phyloP scores from a whole-genome alignment of 2,329 filamentous ascomycete species.

The Sclerotinia minor region DNA sequence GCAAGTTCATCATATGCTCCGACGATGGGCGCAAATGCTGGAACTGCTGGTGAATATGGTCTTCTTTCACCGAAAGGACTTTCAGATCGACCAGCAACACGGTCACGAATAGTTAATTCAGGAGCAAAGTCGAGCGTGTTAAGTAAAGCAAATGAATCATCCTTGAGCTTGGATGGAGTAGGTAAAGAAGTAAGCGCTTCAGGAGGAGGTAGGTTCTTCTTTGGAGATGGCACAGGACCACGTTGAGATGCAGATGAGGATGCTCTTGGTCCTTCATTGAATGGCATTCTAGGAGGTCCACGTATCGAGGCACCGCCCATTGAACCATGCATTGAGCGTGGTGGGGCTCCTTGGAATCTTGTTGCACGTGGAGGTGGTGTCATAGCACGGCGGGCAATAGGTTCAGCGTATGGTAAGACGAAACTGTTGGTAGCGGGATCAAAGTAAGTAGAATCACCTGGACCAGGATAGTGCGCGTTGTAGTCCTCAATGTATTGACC shows the following conservation, averaged over 20 bases:
- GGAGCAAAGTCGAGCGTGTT: conserved; percentile 83
- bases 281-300: conserved; percentile 44
- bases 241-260: conserved; percentile 61
- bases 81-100: conserved; percentile 66
- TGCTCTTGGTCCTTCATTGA: conserved; percentile 54
- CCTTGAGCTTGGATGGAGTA: conserved; percentile 79
- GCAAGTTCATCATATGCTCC: conserved; percentile 86
- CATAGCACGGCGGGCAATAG: conserved; percentile 87
- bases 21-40: conserved; percentile 74
- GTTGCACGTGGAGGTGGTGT: conserved; percentile 75
- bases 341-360: conserved; percentile 42
- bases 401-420: conserved; percentile 80
- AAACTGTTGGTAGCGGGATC: conserved; percentile 50
- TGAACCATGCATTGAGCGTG: conserved; percentile 50
- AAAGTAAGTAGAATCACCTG: conserved; percentile 53
- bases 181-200: conserved; percentile 72
- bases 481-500: conserved; percentile 73
- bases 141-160: conserved; percentile 72
- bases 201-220: conserved; percentile 69
- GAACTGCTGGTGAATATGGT: conserved; percentile 73
- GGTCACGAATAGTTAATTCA: conserved; percentile 64
- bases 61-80: conserved; percentile 64
- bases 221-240: conserved; percentile 42
- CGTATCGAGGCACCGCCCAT: conserved; percentile 46
- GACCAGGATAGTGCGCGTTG: conserved; percentile 61